Evolutionary conservation across 2,329 filamentous ascomycete genomes (phyloP), one percentile per base, ranked within the genome.

Genomic region (Epicoccum sorghinum): DNA sequence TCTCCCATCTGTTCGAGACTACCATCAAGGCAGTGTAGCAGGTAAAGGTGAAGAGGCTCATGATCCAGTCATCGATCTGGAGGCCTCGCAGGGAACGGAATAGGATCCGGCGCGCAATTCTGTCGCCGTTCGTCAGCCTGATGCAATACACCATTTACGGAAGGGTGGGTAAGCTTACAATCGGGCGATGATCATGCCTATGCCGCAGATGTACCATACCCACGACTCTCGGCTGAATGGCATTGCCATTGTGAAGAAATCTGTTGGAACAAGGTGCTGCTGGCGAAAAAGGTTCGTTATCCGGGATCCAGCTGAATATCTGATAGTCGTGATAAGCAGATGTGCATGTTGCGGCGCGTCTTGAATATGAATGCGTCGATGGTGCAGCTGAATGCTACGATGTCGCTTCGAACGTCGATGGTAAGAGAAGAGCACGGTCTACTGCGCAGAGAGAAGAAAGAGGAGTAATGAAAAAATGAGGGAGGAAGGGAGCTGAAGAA

Each of bases 31-130:
- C 74, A 29, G 80, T 82, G 54, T 85, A 82, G 42, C 73, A 73
- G 10, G 72, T 73, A 57, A 81, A 71, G 7, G 80, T 78, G 49
- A 84, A 73, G 7, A 81, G 37, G 10, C 65, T 68, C 82, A 86
- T 86, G 23, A 83, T 71, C 62, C 79, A 85, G 64, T 87, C 84
- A 60, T 86, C 84, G 24, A 79, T 62, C 61, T 83, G 80, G n/a
- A 84, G 77, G 6, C 74, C 74, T 37, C 70, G 75, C 60, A 78
- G 70, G 35, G 79, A 77, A 13, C 80, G 77, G 45, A 85, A 74
- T 8, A 77, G 70, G 32, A 80, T 71, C 18, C 68, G 72, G 29
- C 79, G 74, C 9, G 79, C 80, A 29, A 77, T 71, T 32, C 77
- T 79, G 48, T 56, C n/a, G 32, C 24, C 14, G 40, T 13, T 33